phyloP scores from a whole-genome alignment of 208 protist genomes.

The Leishmania arabica region DNA sequence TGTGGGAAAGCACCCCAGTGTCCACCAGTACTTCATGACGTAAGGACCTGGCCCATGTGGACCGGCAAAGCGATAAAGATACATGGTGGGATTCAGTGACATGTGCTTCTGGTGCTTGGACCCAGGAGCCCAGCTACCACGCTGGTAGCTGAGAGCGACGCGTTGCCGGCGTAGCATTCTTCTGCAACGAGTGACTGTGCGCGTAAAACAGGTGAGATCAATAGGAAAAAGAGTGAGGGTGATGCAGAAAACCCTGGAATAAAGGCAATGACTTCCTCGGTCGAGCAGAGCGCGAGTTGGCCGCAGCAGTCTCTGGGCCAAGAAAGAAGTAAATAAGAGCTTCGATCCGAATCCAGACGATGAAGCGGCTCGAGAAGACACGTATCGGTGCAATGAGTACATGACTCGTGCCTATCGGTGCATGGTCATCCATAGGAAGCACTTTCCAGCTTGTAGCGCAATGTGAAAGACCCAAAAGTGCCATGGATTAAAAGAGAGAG shows the following conservation, averaged over 20 bases:
- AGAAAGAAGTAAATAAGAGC: background rate
- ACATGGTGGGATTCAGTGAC: slow-evolving; percentile 81
- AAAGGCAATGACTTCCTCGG: background rate
- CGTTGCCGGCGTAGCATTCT: slow-evolving; percentile 29
- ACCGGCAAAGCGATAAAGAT: slow-evolving; percentile 85
- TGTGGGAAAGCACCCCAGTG: slow-evolving; percentile 87
- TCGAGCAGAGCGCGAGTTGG: background rate
- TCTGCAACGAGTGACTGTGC: background rate
- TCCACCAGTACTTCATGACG: slow-evolving; percentile 94
- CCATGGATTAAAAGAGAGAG: slow-evolving; percentile 8
- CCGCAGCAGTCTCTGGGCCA: background rate
- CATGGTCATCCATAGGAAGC: background rate
- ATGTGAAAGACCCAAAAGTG: slow-evolving; percentile 1
- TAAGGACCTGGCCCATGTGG: slow-evolving; percentile 80
- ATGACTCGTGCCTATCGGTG: no score
- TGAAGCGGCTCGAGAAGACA: background rate
- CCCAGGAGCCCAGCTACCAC: slow-evolving; percentile 80
- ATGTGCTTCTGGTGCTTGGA: slow-evolving; percentile 92
- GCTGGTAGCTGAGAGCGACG: slow-evolving; percentile 61
- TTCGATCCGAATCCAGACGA: background rate
- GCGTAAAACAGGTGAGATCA: background rate
- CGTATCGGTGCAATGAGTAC: background rate
- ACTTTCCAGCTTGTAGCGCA: background rate
- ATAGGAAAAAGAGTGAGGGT: background rate
- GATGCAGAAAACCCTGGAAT: background rate